Conservation (phyloP, 495 filamentous ascomycete genomes). For the Podospora fimiseda region DNA sequence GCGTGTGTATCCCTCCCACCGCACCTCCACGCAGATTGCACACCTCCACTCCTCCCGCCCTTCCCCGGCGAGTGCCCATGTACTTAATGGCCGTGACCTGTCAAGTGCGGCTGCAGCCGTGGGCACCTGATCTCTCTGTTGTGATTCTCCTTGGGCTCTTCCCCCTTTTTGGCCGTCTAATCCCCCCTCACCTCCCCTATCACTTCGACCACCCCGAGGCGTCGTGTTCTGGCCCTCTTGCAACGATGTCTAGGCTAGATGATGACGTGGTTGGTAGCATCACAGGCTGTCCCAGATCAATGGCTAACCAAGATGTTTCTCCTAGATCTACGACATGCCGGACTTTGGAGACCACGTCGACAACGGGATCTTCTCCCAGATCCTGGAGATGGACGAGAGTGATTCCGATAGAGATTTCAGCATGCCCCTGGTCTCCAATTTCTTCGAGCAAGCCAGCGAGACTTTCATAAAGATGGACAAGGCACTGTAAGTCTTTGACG, state of each 20-base stretch:
- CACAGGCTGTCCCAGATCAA: background rate
- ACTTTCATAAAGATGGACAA: conserved; percentile 85
- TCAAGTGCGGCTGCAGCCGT: conserved; percentile 9
- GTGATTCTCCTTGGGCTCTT: background rate
- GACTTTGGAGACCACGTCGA: conserved; percentile 69
- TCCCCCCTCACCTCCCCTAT: background rate
- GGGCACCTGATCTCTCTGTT: conserved; percentile 2
- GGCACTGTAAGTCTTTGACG: conserved; percentile 58
- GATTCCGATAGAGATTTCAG: conserved; percentile 71
- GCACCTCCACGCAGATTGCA: background rate
- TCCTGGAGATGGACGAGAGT: conserved; percentile 94
- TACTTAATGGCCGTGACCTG: conserved; percentile 8
- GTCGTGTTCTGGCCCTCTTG: background rate
- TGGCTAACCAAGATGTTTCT: conserved; percentile 9
- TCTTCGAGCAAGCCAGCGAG: conserved; percentile 83
- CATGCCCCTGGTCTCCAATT: conserved; percentile 79
- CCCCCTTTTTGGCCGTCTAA: conserved; percentile 1
- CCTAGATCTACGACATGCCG: conserved; percentile 24
- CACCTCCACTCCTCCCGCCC: background rate
- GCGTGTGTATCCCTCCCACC: background rate
- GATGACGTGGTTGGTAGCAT: conserved; percentile 20
- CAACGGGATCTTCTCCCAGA: conserved; percentile 76
- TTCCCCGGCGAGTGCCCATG: conserved; percentile 3
- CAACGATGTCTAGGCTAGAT: conserved; percentile 10
- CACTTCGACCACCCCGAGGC: background rate